phyloP scores from a whole-genome alignment of 495 filamentous ascomycete genomes.

The Penicillium odoratum region DNA sequence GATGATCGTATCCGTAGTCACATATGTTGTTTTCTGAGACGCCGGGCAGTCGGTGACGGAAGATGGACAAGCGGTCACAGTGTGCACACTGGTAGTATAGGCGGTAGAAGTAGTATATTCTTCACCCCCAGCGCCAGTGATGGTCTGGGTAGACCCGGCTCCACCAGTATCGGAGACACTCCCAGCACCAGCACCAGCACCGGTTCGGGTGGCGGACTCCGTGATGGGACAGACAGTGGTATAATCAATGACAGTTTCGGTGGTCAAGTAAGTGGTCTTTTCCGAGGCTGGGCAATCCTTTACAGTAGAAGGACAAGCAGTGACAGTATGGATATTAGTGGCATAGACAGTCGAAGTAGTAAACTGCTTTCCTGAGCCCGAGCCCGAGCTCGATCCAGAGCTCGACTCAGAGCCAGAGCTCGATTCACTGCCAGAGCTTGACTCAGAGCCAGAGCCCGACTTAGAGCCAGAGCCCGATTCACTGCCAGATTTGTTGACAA shows the following conservation, averaged over 20 bases:
- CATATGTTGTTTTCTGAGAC: background rate
- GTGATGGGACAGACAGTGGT: slow-evolving; percentile 1
- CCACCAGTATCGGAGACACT: background rate
- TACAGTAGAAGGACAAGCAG: background rate
- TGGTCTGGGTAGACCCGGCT: background rate
- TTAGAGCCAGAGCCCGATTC: background rate
- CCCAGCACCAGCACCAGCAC: background rate
- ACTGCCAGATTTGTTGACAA: background rate
- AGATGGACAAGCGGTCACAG: background rate
- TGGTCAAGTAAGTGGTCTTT: background rate
- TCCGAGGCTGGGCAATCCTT: slow-evolving; percentile 1
- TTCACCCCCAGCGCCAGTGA: background rate
- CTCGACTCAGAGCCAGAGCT: background rate
- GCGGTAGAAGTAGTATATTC: background rate
- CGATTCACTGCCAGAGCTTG: background rate
- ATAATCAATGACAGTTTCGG: slow-evolving; percentile 1
- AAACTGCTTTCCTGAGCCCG: background rate
- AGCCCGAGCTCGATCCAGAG: background rate
- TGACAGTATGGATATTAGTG: background rate
- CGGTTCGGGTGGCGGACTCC: background rate
- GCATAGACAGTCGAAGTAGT: background rate
- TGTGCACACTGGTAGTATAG: background rate
- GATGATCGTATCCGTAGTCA: background rate
- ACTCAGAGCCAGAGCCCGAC: background rate
- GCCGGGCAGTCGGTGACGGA: background rate